Percentiles rank a stretch among this genome's conserved stretches.
Conservation (phyloP, 805 yeast genomes). For the Metschnikowia rubicola region DNA sequence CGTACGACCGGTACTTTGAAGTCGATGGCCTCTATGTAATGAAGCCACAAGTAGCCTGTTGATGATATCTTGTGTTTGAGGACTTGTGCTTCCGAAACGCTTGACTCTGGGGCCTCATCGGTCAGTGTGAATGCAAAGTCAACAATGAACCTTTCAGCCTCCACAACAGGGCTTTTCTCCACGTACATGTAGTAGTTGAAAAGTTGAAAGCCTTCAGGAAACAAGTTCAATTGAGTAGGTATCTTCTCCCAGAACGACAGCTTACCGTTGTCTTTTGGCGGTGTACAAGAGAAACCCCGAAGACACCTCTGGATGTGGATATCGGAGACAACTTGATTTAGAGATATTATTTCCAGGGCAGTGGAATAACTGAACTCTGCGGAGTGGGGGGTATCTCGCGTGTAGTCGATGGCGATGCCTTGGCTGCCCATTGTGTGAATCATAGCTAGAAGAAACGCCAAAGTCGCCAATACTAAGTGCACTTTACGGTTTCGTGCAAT, state of each 20-base stretch:
- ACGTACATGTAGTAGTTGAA: constrained; percentile 19
- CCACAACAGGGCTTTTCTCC: constrained; percentile 7
- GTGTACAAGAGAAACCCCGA: constrained; percentile 15
- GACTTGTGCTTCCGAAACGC: constrained; percentile 7
- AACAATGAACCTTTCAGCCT: constrained; percentile 10
- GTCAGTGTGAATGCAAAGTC: constrained; percentile 11
- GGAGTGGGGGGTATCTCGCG: background rate
- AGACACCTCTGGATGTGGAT: constrained; percentile 13
- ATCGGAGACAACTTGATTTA: constrained; percentile 13
- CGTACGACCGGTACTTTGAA: constrained; percentile 19
- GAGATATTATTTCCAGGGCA: constrained; percentile 11
- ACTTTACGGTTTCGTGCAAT: constrained; percentile 13
- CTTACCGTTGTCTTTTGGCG: constrained; percentile 1
- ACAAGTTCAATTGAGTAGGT: constrained; percentile 15
- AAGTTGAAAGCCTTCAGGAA: constrained; percentile 5
- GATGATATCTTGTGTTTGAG: constrained; percentile 5
- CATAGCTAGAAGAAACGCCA: constrained; percentile 6
- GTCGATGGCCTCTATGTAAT: constrained; percentile 10
- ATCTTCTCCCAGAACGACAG: constrained; percentile 10
- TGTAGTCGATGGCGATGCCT: constrained; percentile 8
- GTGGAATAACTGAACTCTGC: constrained; percentile 5
- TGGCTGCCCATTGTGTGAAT: constrained; percentile 10
- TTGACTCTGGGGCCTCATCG: constrained; percentile 6
- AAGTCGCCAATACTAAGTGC: constrained; percentile 8
- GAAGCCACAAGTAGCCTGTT: constrained; percentile 13